A percentile compares a stretch with the other conserved stretches of the same genome.
Conservation (phyloP, 169 alveolate species). For the Plasmodium yoelii region DNA sequence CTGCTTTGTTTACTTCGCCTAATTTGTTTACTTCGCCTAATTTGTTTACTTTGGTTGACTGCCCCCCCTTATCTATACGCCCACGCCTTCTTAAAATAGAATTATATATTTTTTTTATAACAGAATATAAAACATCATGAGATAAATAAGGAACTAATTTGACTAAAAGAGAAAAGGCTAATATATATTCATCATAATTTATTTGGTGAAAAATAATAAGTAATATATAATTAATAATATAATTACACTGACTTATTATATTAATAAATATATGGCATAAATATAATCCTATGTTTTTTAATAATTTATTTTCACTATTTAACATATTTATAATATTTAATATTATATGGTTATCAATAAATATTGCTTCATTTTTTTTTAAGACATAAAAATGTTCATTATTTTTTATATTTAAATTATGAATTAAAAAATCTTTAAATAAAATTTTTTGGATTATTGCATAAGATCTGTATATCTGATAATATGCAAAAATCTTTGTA, state of each 20-base stretch:
- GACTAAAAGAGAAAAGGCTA: slow-evolving; percentile 12
- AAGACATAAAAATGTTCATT: slow-evolving; percentile 38
- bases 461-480: slow-evolving; percentile 21
- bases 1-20: background rate
- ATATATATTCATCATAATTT: slow-evolving; percentile 30
- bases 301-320: slow-evolving; percentile 14
- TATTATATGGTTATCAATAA: slow-evolving; percentile 14
- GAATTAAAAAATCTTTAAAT: background rate
- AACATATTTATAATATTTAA: slow-evolving; percentile 26
- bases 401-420: slow-evolving; percentile 15
- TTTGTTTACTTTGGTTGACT: background rate
- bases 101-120: slow-evolving; percentile 21
- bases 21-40: background rate
- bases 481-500: slow-evolving; percentile 30
- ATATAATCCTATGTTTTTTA: slow-evolving; percentile 5
- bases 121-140: slow-evolving; percentile 40
- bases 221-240: slow-evolving; percentile 13
- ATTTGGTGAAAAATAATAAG: slow-evolving; percentile 15
- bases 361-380: slow-evolving; percentile 39
- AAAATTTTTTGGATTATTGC: background rate
- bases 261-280: slow-evolving; percentile 27
- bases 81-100: background rate
- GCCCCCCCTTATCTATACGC: too few relatives aligned
- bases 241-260: slow-evolving; percentile 10
- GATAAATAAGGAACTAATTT: slow-evolving; percentile 11